A percentile compares a stretch with the other conserved stretches of the same genome.
Conservation (phyloP, 2,329 filamentous ascomycete species). For the Diplodia seriata region DNA sequence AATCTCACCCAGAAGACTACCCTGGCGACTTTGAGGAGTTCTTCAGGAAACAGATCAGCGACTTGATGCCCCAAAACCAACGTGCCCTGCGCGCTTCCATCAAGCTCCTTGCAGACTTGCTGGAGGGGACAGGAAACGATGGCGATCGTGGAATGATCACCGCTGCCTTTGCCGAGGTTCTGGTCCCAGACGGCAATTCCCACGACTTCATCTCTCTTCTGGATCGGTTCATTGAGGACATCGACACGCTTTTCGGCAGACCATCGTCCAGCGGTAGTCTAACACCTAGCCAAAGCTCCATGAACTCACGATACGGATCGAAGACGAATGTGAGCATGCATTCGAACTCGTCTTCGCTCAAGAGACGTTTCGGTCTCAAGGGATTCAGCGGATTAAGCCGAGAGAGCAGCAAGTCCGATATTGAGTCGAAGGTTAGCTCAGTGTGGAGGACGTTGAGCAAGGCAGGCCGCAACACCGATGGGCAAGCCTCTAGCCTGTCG, state of each 20-base stretch:
- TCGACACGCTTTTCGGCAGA: constrained; percentile 85
- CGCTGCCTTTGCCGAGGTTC: constrained; percentile 83
- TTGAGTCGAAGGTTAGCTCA: constrained; percentile 73
- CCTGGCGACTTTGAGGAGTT: constrained; percentile 73
- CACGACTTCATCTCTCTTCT: constrained; percentile 87
- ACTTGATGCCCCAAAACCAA: constrained; percentile 65
- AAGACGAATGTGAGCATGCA: constrained; percentile 75
- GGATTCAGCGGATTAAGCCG: constrained; percentile 69
- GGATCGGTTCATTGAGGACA: constrained; percentile 88
- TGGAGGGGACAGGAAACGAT: constrained; percentile 90
- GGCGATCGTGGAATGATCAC: constrained; percentile 88
- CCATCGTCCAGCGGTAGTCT: constrained; percentile 52
- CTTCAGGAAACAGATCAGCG: constrained; percentile 60
- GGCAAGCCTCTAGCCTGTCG: constrained; percentile 68
- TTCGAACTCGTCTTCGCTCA: constrained; percentile 81
- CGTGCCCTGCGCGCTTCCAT: constrained; percentile 84
- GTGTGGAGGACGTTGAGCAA: constrained; percentile 92
- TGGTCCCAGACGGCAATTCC: constrained; percentile 78
- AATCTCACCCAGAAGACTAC: constrained; percentile 65
- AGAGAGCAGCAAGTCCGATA: constrained; percentile 77
- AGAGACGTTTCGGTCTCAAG: constrained; percentile 78
- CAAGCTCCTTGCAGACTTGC: constrained; percentile 82
- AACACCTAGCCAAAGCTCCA: constrained; percentile 62
- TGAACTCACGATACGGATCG: constrained; percentile 63
- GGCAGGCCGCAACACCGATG: constrained; percentile 66